phyloP scores from a whole-genome alignment of 148 eudicot genomes.

The Arctostaphylos glauca region DNA sequence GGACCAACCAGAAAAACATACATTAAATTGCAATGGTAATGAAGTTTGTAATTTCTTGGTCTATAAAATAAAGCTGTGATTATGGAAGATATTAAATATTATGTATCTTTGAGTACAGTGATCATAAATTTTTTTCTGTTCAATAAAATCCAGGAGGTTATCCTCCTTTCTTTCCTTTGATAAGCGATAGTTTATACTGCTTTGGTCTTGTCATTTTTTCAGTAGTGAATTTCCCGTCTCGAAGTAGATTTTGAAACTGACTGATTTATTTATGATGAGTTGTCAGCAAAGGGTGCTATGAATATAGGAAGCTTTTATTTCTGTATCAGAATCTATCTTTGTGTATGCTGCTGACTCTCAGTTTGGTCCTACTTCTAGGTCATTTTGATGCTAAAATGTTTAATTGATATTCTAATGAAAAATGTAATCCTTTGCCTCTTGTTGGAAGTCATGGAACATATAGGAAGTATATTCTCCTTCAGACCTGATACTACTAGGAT shows the following conservation, averaged over 20 bases:
- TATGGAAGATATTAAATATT: background rate
- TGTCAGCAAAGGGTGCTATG: background rate
- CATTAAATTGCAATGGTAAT: background rate
- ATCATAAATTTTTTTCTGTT: background rate
- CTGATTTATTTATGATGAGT: background rate
- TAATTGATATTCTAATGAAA: background rate
- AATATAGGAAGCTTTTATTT: background rate
- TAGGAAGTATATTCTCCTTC: background rate
- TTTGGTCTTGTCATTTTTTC: background rate
- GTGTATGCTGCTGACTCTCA: background rate
- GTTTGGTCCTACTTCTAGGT: background rate
- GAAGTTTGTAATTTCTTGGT: background rate
- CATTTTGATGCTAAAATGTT: background rate
- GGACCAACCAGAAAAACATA: background rate
- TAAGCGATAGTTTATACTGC: background rate
- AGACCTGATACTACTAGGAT: background rate
- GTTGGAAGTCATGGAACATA: background rate
- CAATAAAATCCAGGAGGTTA: background rate
- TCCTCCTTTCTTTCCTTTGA: background rate
- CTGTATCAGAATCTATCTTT: background rate
- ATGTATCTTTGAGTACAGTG: background rate
- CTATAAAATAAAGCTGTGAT: background rate
- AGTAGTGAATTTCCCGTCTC: background rate
- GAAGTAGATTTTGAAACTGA: background rate
- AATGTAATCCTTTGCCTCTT: background rate